These are phyloP conservation scores for Emergomyces pasteurianus DNA, from an alignment of 2,329 filamentous ascomycete species.

Conservation along the genomic window DNA sequence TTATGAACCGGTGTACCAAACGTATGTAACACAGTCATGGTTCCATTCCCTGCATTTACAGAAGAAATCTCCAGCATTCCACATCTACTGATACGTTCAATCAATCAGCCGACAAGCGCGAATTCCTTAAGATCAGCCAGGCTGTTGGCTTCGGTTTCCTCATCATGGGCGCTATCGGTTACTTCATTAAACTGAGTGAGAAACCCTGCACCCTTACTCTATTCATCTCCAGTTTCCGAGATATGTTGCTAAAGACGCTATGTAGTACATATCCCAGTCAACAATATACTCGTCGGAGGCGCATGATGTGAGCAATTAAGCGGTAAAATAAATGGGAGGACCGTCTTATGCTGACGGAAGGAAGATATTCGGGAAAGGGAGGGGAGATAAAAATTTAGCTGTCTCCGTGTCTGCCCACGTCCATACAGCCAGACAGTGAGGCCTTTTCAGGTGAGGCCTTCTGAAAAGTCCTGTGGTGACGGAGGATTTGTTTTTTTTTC, in stretches of 20 bases:
- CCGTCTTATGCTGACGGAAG: not conserved
- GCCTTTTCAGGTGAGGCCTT: too few relatives aligned
- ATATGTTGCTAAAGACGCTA: not conserved
- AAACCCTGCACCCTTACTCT: slow-evolving; percentile 5
- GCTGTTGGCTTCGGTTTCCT: slow-evolving; percentile 49
- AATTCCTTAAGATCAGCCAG: slow-evolving; percentile 51
- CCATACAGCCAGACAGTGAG: not conserved
- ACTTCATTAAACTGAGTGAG: slow-evolving; percentile 49
- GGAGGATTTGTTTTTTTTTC: too few relatives aligned
- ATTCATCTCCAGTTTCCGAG: not conserved
- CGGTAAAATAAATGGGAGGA: not conserved
- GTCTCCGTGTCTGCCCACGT: not conserved
- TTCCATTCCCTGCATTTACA: not conserved
- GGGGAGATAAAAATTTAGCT: not conserved
- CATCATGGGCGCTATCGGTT: slow-evolving; percentile 49
- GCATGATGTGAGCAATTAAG: slow-evolving; percentile 18
- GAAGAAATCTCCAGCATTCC: not conserved
- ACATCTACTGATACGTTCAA: slow-evolving; percentile 9
- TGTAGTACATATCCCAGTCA: slow-evolving; percentile 39
- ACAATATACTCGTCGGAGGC: slow-evolving; percentile 39
- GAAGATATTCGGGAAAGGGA: not conserved
- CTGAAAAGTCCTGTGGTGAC: not conserved
- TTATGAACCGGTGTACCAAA: slow-evolving; percentile 39
- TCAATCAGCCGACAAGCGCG: slow-evolving; percentile 43
- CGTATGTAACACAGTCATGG: slow-evolving; percentile 23